Percentiles rank a stretch among this genome's conserved stretches.
These are phyloP conservation scores for Ailanthus altissimus DNA, from an alignment of 345 rosid genomes.

Conservation along the genomic window DNA sequence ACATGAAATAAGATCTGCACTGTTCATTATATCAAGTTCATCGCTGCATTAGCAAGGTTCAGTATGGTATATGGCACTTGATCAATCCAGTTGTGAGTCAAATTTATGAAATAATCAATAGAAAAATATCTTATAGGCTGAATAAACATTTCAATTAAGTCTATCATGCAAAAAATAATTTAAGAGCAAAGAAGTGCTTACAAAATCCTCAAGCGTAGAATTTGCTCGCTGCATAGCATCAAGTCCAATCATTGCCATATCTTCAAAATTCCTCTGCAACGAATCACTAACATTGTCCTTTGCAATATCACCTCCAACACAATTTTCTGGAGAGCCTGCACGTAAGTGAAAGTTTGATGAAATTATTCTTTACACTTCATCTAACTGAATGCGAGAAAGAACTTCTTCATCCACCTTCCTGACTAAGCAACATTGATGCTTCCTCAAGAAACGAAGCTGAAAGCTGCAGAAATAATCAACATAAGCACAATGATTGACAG, in stretches of 20 bases:
- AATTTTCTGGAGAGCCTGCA: constrained; percentile 26
- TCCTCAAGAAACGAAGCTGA: constrained; percentile 48
- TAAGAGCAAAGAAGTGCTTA: constrained; percentile 35
- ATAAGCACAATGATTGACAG: background rate
- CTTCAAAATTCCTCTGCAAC: constrained; percentile 20
- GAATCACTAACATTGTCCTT: constrained; percentile 14
- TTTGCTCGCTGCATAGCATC: constrained; percentile 86
- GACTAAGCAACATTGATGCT: constrained; percentile 41
- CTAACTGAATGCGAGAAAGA: background rate
- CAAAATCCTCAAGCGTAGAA: constrained; percentile 92
- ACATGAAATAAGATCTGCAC: constrained; percentile 97
- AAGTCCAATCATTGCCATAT: constrained; percentile 57
- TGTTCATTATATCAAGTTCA: constrained; percentile 35
- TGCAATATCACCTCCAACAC: constrained; percentile 20
- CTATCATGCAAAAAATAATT: background rate
- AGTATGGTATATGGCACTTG: background rate
- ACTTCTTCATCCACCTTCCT: background rate
- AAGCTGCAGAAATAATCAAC: constrained; percentile 33
- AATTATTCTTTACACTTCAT: background rate
- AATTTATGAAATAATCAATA: background rate
- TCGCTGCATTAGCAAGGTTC: background rate
- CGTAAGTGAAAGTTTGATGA: background rate
- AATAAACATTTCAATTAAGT: background rate
- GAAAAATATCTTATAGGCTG: background rate
- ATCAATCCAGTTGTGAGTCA: background rate